Conservation (phyloP, 805 yeast species). For the Tetrapisispora namnaoensis region DNA sequence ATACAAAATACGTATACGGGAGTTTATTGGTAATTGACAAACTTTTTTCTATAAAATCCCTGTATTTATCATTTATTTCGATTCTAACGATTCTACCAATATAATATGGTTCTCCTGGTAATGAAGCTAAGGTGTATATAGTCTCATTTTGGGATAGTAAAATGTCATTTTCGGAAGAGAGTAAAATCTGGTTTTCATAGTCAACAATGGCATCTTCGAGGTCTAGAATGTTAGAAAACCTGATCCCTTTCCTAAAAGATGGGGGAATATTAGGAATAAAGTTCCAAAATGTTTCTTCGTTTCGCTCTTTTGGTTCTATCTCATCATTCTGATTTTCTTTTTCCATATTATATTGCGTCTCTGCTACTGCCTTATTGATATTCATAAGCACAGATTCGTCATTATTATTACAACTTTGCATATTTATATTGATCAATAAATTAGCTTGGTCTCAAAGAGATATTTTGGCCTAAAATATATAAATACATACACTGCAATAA, state of each 20-base stretch:
- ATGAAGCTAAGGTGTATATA: slow-evolving; percentile 78
- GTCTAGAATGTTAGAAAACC: slow-evolving; percentile 32
- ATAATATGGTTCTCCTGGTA: slow-evolving; percentile 90
- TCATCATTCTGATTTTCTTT: not conserved
- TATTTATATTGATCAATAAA: not conserved
- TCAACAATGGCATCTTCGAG: slow-evolving; percentile 32
- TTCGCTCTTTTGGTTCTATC: not conserved
- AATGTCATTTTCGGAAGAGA: slow-evolving; percentile 36
- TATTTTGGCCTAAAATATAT: not conserved
- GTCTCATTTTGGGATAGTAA: slow-evolving; percentile 38
- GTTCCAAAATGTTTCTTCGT: slow-evolving; percentile 18
- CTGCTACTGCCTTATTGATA: not conserved
- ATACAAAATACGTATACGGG: slow-evolving; percentile 43
- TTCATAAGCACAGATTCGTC: not conserved
- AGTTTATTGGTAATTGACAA: slow-evolving; percentile 20
- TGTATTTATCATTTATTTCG: slow-evolving; percentile 25
- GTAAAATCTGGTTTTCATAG: slow-evolving; percentile 17
- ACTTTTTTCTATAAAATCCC: slow-evolving; percentile 9
- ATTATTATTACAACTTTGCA: not conserved
- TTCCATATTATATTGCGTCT: not conserved
- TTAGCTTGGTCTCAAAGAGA: no score
- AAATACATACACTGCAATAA: not conserved
- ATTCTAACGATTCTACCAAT: slow-evolving; percentile 79
- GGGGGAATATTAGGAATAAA: slow-evolving; percentile 28
- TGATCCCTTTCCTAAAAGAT: slow-evolving; percentile 22